These are phyloP conservation scores for Zasmidium citrigriseum DNA, from an alignment of 2,329 filamentous ascomycete genomes.

Conservation along the genomic window DNA sequence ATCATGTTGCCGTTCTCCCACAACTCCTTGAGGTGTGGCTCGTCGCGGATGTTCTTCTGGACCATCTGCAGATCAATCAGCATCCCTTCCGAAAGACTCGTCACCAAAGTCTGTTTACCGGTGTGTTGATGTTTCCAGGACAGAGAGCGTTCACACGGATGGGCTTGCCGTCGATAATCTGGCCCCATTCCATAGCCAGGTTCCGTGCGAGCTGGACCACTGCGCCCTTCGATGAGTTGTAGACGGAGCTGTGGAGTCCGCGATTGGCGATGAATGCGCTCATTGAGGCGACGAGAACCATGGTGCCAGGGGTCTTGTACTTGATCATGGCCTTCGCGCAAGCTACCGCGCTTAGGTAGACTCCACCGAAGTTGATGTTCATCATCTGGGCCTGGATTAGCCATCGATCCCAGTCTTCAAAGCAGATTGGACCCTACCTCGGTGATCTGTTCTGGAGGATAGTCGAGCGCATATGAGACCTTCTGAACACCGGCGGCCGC, in stretches of 20 bases:
- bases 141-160: conserved; percentile 37
- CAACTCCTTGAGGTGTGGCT: conserved; percentile 28
- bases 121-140: conserved; percentile 39
- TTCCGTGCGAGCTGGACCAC: conserved; percentile 20
- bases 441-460: conserved; percentile 35
- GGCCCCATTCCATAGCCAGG: conserved; percentile 34
- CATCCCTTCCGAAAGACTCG: background rate
- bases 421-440: conserved; percentile 13
- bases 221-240: conserved; percentile 42
- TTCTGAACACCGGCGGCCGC: conserved; percentile 35
- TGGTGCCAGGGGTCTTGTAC: conserved; percentile 52
- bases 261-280: conserved; percentile 41
- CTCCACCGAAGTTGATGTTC: conserved; percentile 51
- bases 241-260: conserved; percentile 20
- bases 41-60: conserved; percentile 32
- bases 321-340: conserved; percentile 51
- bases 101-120: conserved; percentile 13
- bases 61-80: conserved; percentile 30
- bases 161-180: conserved; percentile 32
- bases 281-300: conserved; percentile 55
- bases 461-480: conserved; percentile 31
- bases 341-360: conserved; percentile 49
- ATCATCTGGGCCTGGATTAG: conserved; percentile 42
- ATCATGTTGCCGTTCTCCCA: conserved; percentile 38
- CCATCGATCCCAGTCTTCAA: conserved; percentile 35